phyloP scores from a whole-genome alignment of 2,329 filamentous ascomycete genomes.

The Penicillium thymicola region DNA sequence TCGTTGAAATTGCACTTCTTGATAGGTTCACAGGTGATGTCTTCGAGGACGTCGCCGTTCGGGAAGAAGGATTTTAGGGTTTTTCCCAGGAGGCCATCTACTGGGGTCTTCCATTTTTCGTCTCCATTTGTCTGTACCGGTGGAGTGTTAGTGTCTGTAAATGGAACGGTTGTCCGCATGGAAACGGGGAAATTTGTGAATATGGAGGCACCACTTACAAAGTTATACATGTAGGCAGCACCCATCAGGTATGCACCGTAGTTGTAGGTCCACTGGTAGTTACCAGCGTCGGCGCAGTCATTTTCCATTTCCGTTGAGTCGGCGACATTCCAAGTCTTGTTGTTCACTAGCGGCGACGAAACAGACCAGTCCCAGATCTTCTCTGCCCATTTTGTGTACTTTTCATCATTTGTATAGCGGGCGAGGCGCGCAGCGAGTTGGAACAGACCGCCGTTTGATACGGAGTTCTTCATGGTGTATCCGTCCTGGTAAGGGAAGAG shows the following conservation, averaged over 20 bases:
- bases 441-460: conserved; percentile 80
- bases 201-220: conserved; percentile 34
- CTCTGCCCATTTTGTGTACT: conserved; percentile 62
- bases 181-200: no score
- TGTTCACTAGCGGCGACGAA: conserved; percentile 56
- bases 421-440: conserved; percentile 74
- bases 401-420: conserved; percentile 60
- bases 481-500: conserved; percentile 75
- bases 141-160: neutral
- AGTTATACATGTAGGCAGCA: conserved; percentile 67
- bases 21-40: conserved; percentile 62
- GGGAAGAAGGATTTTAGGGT: conserved; percentile 52
- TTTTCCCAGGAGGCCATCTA: conserved; percentile 55
- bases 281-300: conserved; percentile 57
- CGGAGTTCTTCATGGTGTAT: conserved; percentile 77
- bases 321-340: conserved; percentile 58
- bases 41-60: conserved; percentile 32
- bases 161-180: neutral
- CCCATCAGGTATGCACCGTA: conserved; percentile 59
- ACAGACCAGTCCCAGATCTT: conserved; percentile 62
- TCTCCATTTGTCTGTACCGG: conserved; percentile 46
- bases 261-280: conserved; percentile 66
- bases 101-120: conserved; percentile 53
- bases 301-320: conserved; percentile 59
- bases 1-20: conserved; percentile 56